Base-by-base conservation (phyloP, 352 stramenopile species). In the Globisporangium nunn region DNA sequence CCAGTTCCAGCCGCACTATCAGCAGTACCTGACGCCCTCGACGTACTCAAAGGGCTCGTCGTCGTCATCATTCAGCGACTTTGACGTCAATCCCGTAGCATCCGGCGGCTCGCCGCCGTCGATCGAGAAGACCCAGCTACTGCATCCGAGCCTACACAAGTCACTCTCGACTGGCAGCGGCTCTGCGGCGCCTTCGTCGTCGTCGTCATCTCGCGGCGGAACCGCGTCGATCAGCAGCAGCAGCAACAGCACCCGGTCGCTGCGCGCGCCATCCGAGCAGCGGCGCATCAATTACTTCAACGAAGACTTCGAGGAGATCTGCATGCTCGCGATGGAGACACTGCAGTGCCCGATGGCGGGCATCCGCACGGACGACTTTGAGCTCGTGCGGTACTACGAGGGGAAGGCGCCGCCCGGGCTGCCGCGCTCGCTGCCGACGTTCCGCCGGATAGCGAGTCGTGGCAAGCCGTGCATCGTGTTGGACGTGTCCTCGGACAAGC, bases 381-480 rank as follows among this genome's bases (percentile, higher is more conserved):
- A 95, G 65, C 74, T 95, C 18, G 85, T 95, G 53, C 78, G 85
- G 56, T 93, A 91, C 62, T 85, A 79, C 54, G 75, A 88, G 41
- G 67, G 70, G 10, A 75, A 78, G 50, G 70, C 78, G 6, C 61
- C 71, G 6, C 64, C 68, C 0, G 73, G 80, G 29, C 64, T 95
- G 5, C 83, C 83, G 28, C 79, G 82, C 23, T 91, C 81, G 62
- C 58, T 95, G 28, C 85, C 85, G 8, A 95, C 85, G 11, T 95
- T 95, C 68, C 85, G 85, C 35, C 79, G 85, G 48, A 85, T 95
- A 56, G 85, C 85, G 28, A 85, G 74, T 41, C 79, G 81, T 39
- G 85, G 85, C n/a, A 95, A 93, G 66, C 85, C 85, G 8, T 95
- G 85, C 56, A 93, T 95, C 43, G 85, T 95, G 41, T 64, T 95